Percentiles rank a stretch among this genome's conserved stretches.
These are phyloP conservation scores for Auricularia sp. DNA, from an alignment of 768 basidiomycete species.

Conservation along the genomic window DNA sequence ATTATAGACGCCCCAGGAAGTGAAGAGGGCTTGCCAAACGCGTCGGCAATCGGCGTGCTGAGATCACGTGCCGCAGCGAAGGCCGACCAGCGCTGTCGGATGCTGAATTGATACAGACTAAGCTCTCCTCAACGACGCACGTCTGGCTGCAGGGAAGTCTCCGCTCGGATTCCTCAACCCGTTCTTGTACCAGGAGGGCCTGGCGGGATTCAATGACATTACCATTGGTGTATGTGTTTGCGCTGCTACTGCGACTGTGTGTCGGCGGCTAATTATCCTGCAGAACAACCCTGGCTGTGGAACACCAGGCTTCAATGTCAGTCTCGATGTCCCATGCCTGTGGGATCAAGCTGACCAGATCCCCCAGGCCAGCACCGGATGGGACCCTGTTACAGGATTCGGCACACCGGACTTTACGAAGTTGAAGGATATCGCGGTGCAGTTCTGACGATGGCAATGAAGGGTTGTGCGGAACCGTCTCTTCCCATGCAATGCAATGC, in stretches of 20 bases:
- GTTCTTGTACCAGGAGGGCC: slow-evolving; percentile 35
- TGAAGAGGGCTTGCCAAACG: no score
- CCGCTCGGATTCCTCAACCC: slow-evolving; percentile 64
- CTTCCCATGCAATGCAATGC: no score
- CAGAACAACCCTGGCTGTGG: slow-evolving; percentile 48
- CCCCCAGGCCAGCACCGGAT: slow-evolving; percentile 39
- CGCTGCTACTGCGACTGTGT: no score
- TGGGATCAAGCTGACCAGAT: background rate
- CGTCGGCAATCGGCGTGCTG: no score
- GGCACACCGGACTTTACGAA: slow-evolving; percentile 46
- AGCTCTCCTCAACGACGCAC: slow-evolving; percentile 41
- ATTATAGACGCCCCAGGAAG: no score
- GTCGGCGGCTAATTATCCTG: background rate
- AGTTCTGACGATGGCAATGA: background rate
- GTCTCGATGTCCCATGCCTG: slow-evolving; percentile 16
- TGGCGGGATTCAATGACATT: slow-evolving; percentile 46
- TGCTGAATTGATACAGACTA: no score
- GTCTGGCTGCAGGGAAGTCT: slow-evolving; percentile 30
- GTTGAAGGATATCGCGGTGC: slow-evolving; percentile 30
- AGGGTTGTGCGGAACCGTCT: no score
- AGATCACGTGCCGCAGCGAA: no score
- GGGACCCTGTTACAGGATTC: slow-evolving; percentile 56
- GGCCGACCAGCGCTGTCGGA: no score
- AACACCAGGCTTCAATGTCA: slow-evolving; percentile 55
- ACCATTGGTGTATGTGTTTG: slow-evolving; percentile 28